Evolutionary conservation across 345 rosid species (phyloP).

Genomic region (Xanthoceras sorbifolium): DNA sequence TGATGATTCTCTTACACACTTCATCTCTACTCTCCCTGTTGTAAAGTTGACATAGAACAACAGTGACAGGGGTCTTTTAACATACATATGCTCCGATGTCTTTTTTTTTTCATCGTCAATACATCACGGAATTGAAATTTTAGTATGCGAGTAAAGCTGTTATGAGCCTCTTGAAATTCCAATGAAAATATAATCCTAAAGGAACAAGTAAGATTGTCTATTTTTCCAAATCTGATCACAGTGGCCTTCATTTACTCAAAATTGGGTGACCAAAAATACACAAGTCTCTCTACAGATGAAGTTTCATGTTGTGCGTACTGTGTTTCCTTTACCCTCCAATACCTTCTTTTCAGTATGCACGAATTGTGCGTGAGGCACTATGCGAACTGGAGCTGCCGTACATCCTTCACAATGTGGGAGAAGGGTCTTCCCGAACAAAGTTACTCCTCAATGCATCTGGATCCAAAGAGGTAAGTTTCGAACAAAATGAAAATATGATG

Average conservation of each 20-base stretch:
- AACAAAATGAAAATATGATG: background rate
- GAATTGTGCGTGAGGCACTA: constrained; percentile 83
- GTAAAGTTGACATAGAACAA: background rate
- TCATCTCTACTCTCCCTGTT: background rate
- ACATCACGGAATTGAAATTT: background rate
- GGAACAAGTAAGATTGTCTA: background rate
- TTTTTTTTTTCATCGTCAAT: no score
- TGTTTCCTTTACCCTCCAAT: background rate
- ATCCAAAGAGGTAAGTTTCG: constrained; percentile 55
- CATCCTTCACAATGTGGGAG: constrained; percentile 71
- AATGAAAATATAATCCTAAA: background rate
- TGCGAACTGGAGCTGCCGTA: constrained; percentile 87
- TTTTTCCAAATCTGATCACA: background rate
- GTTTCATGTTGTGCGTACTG: no score
- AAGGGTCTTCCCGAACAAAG: constrained; percentile 51
- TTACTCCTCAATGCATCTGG: constrained; percentile 60
- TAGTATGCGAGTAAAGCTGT: background rate
- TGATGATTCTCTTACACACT: background rate
- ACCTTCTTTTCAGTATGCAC: constrained; percentile 49
- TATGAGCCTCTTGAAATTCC: background rate
- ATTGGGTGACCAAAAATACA: no score
- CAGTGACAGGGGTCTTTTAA: background rate
- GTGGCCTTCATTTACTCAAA: no score
- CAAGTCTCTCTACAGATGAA: no score
- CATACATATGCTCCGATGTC: no score